Conservation (phyloP, 768 basidiomycete genomes). For the Hygrophoropsis aurantiaca region DNA sequence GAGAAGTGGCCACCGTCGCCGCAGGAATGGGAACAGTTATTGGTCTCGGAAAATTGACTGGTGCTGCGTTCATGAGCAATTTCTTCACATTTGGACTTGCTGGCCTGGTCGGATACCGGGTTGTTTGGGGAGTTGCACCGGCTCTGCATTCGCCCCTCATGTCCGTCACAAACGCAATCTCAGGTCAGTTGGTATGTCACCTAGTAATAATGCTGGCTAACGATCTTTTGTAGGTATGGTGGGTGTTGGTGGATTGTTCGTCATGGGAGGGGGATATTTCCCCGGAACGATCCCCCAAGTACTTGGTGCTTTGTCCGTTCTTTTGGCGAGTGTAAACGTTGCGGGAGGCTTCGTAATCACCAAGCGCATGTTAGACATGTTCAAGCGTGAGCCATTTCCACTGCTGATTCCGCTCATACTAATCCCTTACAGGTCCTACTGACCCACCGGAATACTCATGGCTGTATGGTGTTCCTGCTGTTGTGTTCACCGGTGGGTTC, state of each 20-base stretch:
- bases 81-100: constrained; percentile 90
- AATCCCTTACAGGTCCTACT: constrained; percentile 53
- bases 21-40: constrained; percentile 74
- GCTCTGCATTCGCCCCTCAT: constrained; percentile 88
- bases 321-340: constrained; percentile 85
- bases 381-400: constrained; percentile 58
- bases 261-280: constrained; percentile 87
- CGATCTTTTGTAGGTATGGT: constrained; percentile 64
- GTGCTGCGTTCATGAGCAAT: constrained; percentile 82
- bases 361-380: constrained; percentile 92
- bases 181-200: constrained; percentile 46
- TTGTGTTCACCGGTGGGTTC: constrained; percentile 82
- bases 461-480: constrained; percentile 77
- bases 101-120: constrained; percentile 82
- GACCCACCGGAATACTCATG: constrained; percentile 89
- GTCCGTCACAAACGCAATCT: constrained; percentile 90
- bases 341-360: constrained; percentile 88
- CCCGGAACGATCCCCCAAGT: constrained; percentile 80
- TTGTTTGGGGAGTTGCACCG: constrained; percentile 88
- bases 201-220: not conserved
- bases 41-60: constrained; percentile 76
- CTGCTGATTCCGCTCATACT: not conserved
- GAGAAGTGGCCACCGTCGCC: constrained; percentile 73
- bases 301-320: constrained; percentile 80
- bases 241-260: constrained; percentile 81